Evolutionary conservation across 345 rosid species (phyloP).

Genomic region (Lenwebbia sp.): DNA sequence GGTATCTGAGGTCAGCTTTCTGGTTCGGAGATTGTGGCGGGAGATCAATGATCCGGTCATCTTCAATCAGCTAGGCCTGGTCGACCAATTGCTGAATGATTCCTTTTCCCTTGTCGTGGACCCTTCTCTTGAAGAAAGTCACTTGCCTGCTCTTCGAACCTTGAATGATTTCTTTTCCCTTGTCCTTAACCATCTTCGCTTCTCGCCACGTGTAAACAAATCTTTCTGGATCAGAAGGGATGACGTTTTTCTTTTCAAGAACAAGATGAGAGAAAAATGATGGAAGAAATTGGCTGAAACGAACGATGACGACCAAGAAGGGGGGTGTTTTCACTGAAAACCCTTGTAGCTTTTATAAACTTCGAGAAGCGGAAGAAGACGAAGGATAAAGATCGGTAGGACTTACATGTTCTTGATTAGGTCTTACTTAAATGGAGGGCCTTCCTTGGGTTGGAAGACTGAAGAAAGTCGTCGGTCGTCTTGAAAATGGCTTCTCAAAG

Average conservation of each 20-base stretch:
- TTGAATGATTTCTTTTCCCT: too few relatives aligned
- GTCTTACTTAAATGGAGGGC: background rate
- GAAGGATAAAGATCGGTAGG: background rate
- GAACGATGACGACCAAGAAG: background rate
- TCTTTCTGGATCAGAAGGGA: background rate
- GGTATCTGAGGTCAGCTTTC: too few relatives aligned
- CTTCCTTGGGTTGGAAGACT: background rate
- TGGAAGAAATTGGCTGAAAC: background rate
- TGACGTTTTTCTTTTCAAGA: background rate
- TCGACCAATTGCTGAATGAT: too few relatives aligned
- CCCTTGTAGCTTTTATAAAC: background rate
- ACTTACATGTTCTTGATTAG: background rate
- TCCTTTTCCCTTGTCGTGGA: too few relatives aligned
- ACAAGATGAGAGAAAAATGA: background rate
- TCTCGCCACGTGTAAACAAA: background rate
- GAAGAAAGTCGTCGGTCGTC: background rate
- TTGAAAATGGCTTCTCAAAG: background rate
- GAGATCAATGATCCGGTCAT: too few relatives aligned
- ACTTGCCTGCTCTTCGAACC: too few relatives aligned
- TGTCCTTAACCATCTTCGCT: slow-evolving; percentile 1
- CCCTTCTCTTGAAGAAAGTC: too few relatives aligned
- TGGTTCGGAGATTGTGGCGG: too few relatives aligned
- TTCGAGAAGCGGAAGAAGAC: background rate
- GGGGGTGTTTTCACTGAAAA: background rate
- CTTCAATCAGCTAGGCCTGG: too few relatives aligned